Evolutionary conservation across 2,329 filamentous ascomycete species (phyloP).

Genomic region (Phialemoniopsis sp.): DNA sequence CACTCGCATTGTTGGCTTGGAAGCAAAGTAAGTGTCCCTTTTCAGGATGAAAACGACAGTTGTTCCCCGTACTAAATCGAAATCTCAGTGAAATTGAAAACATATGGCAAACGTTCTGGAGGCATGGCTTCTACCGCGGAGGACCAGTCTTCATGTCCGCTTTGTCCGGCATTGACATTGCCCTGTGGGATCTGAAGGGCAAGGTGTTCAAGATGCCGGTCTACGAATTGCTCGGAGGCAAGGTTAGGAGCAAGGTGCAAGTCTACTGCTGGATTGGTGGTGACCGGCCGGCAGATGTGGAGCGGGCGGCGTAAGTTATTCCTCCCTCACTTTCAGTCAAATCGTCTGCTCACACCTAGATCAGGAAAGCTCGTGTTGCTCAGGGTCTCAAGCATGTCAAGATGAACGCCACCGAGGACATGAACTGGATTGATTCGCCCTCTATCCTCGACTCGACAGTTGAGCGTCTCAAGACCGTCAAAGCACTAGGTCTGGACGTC

Average conservation of each 20-base stretch:
- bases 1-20: conserved; percentile 51
- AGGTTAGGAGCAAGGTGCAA: conserved; percentile 57
- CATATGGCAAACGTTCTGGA: conserved; percentile 65
- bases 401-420: conserved; percentile 67
- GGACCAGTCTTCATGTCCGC: conserved; percentile 70
- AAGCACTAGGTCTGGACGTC: conserved; percentile 59
- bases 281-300: conserved; percentile 60
- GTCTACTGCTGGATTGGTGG: conserved; percentile 70
- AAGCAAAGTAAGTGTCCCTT: conserved; percentile 49
- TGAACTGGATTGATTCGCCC: conserved; percentile 65
- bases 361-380: conserved; percentile 41
- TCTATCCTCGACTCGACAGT: conserved; percentile 51
- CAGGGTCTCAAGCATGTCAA: conserved; percentile 59
- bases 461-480: conserved; percentile 58
- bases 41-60: neutral
- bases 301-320: conserved; percentile 41
- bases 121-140: conserved; percentile 64
- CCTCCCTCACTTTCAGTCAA: neutral
- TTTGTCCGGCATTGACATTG: conserved; percentile 67
- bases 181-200: conserved; percentile 65
- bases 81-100: conserved; percentile 61
- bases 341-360: neutral
- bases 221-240: conserved; percentile 63
- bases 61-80: conserved; percentile 18
- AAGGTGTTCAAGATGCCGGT: conserved; percentile 44